These are phyloP conservation scores for Lolium multiflorum DNA, from an alignment of 176 grass and related monocot genomes.

Conservation along the genomic window DNA sequence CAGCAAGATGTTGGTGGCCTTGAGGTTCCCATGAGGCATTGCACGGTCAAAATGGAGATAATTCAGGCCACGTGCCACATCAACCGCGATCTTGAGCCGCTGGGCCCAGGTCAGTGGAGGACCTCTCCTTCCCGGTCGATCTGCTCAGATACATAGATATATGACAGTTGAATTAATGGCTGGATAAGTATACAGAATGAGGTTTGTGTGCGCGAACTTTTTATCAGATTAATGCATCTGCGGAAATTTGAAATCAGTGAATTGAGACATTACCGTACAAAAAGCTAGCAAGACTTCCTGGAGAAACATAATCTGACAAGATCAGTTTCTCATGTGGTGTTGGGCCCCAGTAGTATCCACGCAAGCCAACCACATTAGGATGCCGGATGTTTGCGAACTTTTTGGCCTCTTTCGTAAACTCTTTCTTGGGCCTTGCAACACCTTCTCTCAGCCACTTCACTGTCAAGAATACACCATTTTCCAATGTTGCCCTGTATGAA, in stretches of 20 bases:
- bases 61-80: slow-evolving; percentile 89
- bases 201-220: background rate
- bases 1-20: slow-evolving; percentile 87
- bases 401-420: slow-evolving; percentile 95
- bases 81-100: slow-evolving; percentile 81
- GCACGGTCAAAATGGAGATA: slow-evolving; percentile 97
- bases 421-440: slow-evolving; percentile 88
- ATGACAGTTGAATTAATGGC: background rate
- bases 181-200: background rate
- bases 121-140: slow-evolving; percentile 83
- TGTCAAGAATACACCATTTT: slow-evolving; percentile 92
- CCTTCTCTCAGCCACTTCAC: slow-evolving; percentile 99
- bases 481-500: slow-evolving; percentile 89
- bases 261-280: slow-evolving; percentile 74
- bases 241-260: background rate
- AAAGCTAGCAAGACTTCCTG: slow-evolving; percentile 91
- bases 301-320: slow-evolving; percentile 88
- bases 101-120: slow-evolving; percentile 92
- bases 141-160: slow-evolving; percentile 44
- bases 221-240: background rate
- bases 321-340: slow-evolving; percentile 97
- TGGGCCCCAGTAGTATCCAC: slow-evolving; percentile 97
- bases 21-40: slow-evolving; percentile 95
- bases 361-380: slow-evolving; percentile 92
- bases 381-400: slow-evolving; percentile 96